Conservation (phyloP, 345 rosid genomes). For the Boechera stricta region DNA sequence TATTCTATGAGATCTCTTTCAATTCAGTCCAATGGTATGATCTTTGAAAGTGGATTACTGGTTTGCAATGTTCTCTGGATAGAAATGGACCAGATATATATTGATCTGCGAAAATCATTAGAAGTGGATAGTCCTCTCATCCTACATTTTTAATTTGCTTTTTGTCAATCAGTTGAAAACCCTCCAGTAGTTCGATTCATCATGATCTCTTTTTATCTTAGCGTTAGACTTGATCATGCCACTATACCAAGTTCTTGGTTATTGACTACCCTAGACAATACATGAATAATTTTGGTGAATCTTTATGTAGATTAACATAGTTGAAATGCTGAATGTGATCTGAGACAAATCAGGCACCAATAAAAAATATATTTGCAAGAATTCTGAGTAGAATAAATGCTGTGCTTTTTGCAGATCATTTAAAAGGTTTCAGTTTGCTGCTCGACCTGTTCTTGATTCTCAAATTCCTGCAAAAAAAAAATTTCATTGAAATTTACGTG, state of each 20-base stretch:
- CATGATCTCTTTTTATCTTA: background rate
- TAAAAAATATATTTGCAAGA: background rate
- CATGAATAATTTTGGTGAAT: background rate
- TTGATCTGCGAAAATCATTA: background rate
- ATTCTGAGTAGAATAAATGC: background rate
- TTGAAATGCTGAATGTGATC: background rate
- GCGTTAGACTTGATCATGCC: background rate
- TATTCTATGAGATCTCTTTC: background rate
- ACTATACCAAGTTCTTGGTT: background rate
- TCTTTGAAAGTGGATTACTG: background rate
- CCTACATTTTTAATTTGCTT: background rate
- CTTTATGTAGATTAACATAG: background rate
- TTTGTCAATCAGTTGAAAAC: background rate
- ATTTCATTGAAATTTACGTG: background rate
- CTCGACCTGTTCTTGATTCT: background rate
- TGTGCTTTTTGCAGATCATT: conserved; percentile 4
- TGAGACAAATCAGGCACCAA: background rate
- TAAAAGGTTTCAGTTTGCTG: background rate
- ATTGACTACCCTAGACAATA: background rate
- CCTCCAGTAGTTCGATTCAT: background rate
- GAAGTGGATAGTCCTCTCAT: background rate
- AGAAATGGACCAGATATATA: background rate
- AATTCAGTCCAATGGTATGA: background rate
- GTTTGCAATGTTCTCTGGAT: background rate
- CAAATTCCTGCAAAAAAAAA: background rate